These are phyloP conservation scores for Skeletonema costatum DNA, from an alignment of 108 stramenopile genomes.

Conservation along the genomic window DNA sequence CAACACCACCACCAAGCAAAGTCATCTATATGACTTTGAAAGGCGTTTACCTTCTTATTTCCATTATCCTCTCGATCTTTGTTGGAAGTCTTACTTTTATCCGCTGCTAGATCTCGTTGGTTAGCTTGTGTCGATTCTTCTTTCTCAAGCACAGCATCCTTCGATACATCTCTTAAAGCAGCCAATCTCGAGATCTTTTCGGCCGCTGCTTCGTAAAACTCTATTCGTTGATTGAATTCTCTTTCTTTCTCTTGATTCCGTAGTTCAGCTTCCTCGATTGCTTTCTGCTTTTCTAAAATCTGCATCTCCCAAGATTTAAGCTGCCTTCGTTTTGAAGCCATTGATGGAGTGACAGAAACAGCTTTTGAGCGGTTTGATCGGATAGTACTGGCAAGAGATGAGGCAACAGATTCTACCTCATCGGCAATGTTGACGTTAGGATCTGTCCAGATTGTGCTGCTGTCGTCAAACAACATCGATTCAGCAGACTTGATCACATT, in stretches of 20 bases:
- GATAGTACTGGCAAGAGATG: not conserved
- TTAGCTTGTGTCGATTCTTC: not conserved
- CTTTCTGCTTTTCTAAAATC: not conserved
- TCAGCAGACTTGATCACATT: not conserved
- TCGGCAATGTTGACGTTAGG: not conserved
- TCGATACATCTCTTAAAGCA: not conserved
- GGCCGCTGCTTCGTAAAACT: not conserved
- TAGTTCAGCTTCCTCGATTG: not conserved
- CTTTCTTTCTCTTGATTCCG: not conserved
- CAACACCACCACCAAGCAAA: no score
- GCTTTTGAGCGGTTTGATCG: not conserved
- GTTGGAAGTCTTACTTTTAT: no score
- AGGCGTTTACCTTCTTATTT: no score
- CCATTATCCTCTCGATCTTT: no score
- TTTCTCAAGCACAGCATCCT: not conserved
- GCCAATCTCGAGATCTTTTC: not conserved
- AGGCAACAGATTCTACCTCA: not conserved
- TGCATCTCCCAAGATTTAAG: not conserved
- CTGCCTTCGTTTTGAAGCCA: not conserved
- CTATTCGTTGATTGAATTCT: not conserved
- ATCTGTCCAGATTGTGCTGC: not conserved
- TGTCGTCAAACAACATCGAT: not conserved
- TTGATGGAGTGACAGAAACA: not conserved
- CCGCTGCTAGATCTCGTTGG: no score
- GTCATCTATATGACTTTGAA: no score